Percentiles rank a stretch among this genome's conserved stretches.
These are phyloP conservation scores for Penstemon barbatus DNA, from an alignment of 257 asterid species.

Conservation along the genomic window DNA sequence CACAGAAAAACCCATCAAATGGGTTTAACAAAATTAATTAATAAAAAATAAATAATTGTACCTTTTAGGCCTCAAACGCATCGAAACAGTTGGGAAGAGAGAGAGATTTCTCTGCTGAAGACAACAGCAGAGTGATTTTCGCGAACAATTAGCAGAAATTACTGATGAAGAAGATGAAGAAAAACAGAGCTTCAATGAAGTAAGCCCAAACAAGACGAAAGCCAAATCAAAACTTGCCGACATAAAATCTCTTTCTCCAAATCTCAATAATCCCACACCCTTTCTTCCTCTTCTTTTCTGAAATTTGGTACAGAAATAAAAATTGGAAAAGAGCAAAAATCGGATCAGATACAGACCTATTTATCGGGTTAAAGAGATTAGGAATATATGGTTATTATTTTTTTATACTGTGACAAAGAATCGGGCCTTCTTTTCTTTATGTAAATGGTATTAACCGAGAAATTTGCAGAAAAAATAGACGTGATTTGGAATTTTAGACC, in stretches of 20 bases:
- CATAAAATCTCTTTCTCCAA: conserved; percentile 69
- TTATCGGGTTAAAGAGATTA: no score
- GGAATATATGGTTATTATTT: no score
- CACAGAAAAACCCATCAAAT: background rate
- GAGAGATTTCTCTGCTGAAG: conserved; percentile 55
- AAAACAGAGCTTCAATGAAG: conserved; percentile 54
- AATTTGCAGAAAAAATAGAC: no score
- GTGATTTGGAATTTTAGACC: no score
- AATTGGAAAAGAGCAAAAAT: no score
- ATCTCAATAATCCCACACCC: background rate
- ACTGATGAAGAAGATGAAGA: conserved; percentile 30
- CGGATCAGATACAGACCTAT: no score
- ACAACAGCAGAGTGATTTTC: conserved; percentile 58
- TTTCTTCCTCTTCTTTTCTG: no score
- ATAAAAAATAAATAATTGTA: conserved; percentile 19
- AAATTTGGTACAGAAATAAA: no score
- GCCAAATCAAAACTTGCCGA: conserved; percentile 73
- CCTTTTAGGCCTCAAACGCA: conserved; percentile 99
- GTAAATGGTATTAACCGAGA: no score
- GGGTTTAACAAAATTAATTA: conserved; percentile 16
- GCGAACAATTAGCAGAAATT: conserved; percentile 42
- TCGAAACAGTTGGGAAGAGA: conserved; percentile 66
- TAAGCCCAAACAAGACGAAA: conserved; percentile 42
- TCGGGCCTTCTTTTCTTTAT: no score
- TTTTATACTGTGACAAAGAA: no score